phyloP scores from a whole-genome alignment of 2,329 filamentous ascomycete genomes.

The Epichloe glyceriae region DNA sequence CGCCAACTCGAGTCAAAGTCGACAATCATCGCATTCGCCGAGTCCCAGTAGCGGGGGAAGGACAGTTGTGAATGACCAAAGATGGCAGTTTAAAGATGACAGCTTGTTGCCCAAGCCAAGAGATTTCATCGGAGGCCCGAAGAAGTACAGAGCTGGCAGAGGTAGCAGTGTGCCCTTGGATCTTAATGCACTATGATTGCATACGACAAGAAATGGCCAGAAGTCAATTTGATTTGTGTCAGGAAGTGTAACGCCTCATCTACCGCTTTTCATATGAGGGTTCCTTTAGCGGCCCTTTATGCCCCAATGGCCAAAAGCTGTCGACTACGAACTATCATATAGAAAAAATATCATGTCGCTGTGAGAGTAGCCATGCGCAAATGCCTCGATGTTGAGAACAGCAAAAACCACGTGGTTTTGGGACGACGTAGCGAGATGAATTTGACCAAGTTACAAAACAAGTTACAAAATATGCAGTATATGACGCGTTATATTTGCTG shows the following conservation, averaged over 20 bases:
- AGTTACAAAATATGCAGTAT: slow-evolving; percentile 8
- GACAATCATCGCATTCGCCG: slow-evolving; percentile 16
- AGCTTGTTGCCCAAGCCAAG: slow-evolving; percentile 72
- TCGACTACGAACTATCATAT: too few species aligned
- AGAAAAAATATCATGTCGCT: too few species aligned
- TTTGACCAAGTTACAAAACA: background rate
- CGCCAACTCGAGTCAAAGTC: slow-evolving; percentile 33
- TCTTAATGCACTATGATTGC: slow-evolving; percentile 36
- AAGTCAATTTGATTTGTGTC: background rate
- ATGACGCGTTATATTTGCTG: slow-evolving; percentile 14
- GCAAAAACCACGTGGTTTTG: background rate
- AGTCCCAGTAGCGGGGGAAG: slow-evolving; percentile 18
- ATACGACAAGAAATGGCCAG: background rate
- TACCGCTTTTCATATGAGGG: too few species aligned
- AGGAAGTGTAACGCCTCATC: background rate
- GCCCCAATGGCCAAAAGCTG: too few species aligned
- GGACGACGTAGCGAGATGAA: background rate
- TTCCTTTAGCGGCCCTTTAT: too few species aligned
- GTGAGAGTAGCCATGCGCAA: background rate
- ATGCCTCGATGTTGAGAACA: background rate
- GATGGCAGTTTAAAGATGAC: slow-evolving; percentile 83
- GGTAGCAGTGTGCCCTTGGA: slow-evolving; percentile 91
- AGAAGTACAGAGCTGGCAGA: slow-evolving; percentile 77
- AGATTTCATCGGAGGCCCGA: slow-evolving; percentile 60
- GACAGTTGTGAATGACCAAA: slow-evolving; percentile 56